These are phyloP conservation scores for Peronospora farinosa DNA, from an alignment of 352 stramenopile genomes.

Conservation along the genomic window DNA sequence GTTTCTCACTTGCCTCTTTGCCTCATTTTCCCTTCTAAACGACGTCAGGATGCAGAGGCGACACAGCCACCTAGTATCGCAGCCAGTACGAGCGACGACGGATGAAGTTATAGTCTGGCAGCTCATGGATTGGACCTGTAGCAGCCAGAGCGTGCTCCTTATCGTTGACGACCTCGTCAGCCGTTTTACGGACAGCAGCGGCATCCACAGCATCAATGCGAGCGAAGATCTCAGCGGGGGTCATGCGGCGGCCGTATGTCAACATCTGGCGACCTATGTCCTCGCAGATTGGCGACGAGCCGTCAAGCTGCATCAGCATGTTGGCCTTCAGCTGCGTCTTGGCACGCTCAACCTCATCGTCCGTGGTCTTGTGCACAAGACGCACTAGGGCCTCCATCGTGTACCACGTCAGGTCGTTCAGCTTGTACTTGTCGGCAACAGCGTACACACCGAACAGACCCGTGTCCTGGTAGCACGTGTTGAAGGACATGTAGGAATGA, in stretches of 20 bases:
- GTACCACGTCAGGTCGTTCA: slow-evolving; percentile 93
- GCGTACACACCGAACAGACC: slow-evolving; percentile 98
- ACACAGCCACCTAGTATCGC: slow-evolving; percentile 67
- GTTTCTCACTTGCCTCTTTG: slow-evolving; percentile 27
- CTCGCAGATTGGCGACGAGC: slow-evolving; percentile 96
- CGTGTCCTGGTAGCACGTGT: slow-evolving; percentile 99
- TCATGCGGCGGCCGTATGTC: slow-evolving; percentile 95
- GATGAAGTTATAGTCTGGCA: slow-evolving; percentile 99
- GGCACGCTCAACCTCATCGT: slow-evolving; percentile 95
- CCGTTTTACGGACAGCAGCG: slow-evolving; percentile 87
- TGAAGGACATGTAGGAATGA: slow-evolving; percentile 98
- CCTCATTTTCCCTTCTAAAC: slow-evolving; percentile 31
- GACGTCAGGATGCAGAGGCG: slow-evolving; percentile 18
- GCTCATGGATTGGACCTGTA: slow-evolving; percentile 96
- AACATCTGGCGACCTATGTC: slow-evolving; percentile 99
- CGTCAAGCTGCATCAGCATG: slow-evolving; percentile 99
- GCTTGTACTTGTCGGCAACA: slow-evolving; percentile 91
- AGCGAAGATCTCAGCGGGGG: slow-evolving; percentile 97
- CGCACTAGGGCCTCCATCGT: slow-evolving; percentile 93
- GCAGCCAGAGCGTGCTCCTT: slow-evolving; percentile 98
- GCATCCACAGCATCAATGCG: slow-evolving; percentile 98
- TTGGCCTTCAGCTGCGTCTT: slow-evolving; percentile 99
- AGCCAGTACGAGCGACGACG: slow-evolving; percentile 98
- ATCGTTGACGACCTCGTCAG: slow-evolving; percentile 93
- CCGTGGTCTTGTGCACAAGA: slow-evolving; percentile 93